Evolutionary conservation across 139 green algal species (phyloP).

Genomic region (Chlamydomonas sphaeroides): DNA sequence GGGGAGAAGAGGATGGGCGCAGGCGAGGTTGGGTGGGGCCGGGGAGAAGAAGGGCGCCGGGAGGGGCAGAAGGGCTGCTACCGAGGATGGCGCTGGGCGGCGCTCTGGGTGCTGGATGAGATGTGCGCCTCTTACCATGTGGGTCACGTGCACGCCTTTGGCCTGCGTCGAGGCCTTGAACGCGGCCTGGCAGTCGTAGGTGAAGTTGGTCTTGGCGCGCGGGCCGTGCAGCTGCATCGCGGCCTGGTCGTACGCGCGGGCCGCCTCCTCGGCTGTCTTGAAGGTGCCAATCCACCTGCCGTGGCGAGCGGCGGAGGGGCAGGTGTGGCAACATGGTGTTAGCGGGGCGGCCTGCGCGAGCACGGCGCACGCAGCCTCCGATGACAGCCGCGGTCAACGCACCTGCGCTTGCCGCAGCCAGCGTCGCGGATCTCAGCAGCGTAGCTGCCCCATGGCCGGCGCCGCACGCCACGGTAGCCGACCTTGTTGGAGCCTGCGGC

Average conservation of each 20-base stretch:
- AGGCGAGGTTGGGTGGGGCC: no score
- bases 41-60: no score
- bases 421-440: slow-evolving; percentile 81
- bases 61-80: no score
- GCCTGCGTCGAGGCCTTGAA: slow-evolving; percentile 5
- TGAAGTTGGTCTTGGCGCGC: slow-evolving; percentile 77
- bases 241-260: slow-evolving; percentile 77
- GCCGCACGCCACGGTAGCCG: slow-evolving; percentile 71
- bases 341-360: no score
- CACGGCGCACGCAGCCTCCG: no score
- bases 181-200: slow-evolving; percentile 45
- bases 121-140: neutral
- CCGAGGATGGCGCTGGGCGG: no score
- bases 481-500: slow-evolving; percentile 55
- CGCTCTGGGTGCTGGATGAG: no score
- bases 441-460: slow-evolving; percentile 78
- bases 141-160: neutral
- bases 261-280: slow-evolving; percentile 70
- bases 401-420: slow-evolving; percentile 56
- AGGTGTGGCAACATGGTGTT: no score
- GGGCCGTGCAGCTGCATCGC: slow-evolving; percentile 71
- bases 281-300: slow-evolving; percentile 81
- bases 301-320: no score
- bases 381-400: no score
- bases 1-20: no score